Evolutionary conservation across 2,329 filamentous ascomycete genomes (phyloP), one percentile per base, ranked within the genome.

Genomic region (Ilyonectria sp.): DNA sequence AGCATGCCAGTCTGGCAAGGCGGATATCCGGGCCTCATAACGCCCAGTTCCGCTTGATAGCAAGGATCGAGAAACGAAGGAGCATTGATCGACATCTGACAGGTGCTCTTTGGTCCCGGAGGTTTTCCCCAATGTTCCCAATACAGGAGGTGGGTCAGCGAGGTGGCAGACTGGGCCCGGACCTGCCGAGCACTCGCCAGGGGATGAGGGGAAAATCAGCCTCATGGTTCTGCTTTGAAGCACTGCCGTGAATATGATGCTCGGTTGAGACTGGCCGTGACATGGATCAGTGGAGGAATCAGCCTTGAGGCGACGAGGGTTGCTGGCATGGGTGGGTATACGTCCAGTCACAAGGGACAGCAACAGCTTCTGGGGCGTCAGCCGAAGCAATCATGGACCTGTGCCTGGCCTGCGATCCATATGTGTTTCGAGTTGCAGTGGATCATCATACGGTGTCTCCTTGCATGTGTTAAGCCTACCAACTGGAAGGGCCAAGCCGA

Each of bases 51-150:
- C 44, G 40, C 40, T 19, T 58, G 53, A 50, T 35, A 35, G 33
- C 44, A 49, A 19, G 57, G 44, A 37, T 15, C 21, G n/a, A 29
- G 21, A 26, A 33, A 26, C 13, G 43, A 21, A 52, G 57, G 44
- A 61, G 57, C 52, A 50, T 19, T 58, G 58, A 66, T 66, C 57
- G 63, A 57, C 58, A 66, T 58, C 53, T 66, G 58, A 66, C 63
- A 66, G 63, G 35, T 57, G 52, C 57, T 43, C 56, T 59, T 43
- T 19, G 35, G 17, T 35, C 23, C 62, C 52, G 57, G 63, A 50
- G 50, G 49, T 23, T 60, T 66, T 46, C 43, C 52, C 52, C 52
- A 57, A 46, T 52, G 52, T 58, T 52, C 29, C 57, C 57, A 37
- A 65, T 57, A 29, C 58, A 61, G 40, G 53, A 66, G 53, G 62